Conservation (phyloP, 306 rosid species). For the Hippophae gyantsensis region DNA sequence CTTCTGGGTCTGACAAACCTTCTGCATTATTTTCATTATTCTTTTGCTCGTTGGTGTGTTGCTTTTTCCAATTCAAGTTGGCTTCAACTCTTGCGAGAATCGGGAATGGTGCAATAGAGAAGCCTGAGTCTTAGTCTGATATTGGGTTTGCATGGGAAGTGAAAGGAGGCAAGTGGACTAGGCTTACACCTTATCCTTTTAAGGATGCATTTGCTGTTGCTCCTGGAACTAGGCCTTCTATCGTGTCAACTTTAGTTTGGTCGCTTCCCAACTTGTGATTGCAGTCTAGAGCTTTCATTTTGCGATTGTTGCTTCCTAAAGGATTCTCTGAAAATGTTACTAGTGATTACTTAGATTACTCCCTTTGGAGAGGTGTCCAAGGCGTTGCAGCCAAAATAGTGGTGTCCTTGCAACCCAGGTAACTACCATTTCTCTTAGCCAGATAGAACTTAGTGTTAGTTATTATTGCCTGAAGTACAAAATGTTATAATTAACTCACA, state of each 20-base stretch:
- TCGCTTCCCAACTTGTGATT: slow-evolving; percentile 27
- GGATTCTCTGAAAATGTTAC: slow-evolving; percentile 80
- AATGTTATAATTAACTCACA: too few species aligned
- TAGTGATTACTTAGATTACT: slow-evolving; percentile 73
- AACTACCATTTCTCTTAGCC: background rate
- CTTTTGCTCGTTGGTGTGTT: slow-evolving; percentile 27
- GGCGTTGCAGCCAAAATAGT: slow-evolving; percentile 87
- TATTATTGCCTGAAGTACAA: too few species aligned
- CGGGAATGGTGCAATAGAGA: background rate
- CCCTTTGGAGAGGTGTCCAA: slow-evolving; percentile 89
- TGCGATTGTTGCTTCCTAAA: slow-evolving; percentile 79
- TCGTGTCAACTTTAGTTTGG: slow-evolving; percentile 13
- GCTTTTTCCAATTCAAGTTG: slow-evolving; percentile 42
- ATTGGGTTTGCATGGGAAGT: slow-evolving; percentile 46
- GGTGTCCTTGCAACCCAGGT: slow-evolving; percentile 86
- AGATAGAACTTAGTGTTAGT: too few species aligned
- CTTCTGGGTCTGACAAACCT: too few species aligned
- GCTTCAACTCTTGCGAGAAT: slow-evolving; percentile 48
- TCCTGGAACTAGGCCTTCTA: slow-evolving; percentile 16
- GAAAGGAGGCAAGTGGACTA: slow-evolving; percentile 64
- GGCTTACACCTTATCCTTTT: slow-evolving; percentile 33
- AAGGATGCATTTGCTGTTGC: slow-evolving; percentile 41
- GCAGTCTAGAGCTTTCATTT: slow-evolving; percentile 36
- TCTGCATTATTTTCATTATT: background rate
- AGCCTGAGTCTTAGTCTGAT: slow-evolving; percentile 11